phyloP scores from a whole-genome alignment of 192 early-diverging fungal genomes.

The Backusella tarrabulga region DNA sequence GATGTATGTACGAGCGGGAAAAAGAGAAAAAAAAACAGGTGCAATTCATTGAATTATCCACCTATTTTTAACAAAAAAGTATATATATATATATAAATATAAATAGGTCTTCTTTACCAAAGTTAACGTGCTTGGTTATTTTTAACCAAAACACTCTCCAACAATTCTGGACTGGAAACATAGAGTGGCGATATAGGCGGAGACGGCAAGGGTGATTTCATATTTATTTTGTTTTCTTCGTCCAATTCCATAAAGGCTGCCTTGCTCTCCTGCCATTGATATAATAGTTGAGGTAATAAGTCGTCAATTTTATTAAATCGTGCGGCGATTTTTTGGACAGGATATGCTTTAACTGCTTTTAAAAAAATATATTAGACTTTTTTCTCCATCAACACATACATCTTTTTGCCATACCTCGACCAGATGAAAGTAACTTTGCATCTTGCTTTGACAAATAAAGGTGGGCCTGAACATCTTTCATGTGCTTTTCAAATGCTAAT shows the following conservation, averaged over 20 bases:
- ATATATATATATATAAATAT: too few relatives aligned
- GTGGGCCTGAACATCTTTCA: conserved; percentile 52
- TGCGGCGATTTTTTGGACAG: conserved; percentile 5
- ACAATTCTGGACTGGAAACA: neutral
- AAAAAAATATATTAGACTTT: neutral
- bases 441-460: conserved; percentile 53
- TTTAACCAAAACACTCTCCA: neutral
- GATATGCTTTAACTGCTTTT: neutral
- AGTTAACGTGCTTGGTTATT: neutral
- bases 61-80: too few relatives aligned
- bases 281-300: conserved; percentile 43
- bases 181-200: conserved; percentile 7
- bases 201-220: conserved; percentile 10
- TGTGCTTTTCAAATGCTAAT: conserved; percentile 44
- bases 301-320: conserved; percentile 36
- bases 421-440: conserved; percentile 27
- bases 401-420: conserved; percentile 8
- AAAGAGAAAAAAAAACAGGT: too few relatives aligned
- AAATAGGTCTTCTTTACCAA: too few relatives aligned
- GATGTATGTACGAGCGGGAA: neutral
- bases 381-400: neutral
- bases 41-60: too few relatives aligned
- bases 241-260: conserved; percentile 35
- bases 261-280: conserved; percentile 51
- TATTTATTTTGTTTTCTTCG: conserved; percentile 16